phyloP scores from a whole-genome alignment of 2,329 filamentous ascomycete genomes.

The Neoarthrinium moseri region DNA sequence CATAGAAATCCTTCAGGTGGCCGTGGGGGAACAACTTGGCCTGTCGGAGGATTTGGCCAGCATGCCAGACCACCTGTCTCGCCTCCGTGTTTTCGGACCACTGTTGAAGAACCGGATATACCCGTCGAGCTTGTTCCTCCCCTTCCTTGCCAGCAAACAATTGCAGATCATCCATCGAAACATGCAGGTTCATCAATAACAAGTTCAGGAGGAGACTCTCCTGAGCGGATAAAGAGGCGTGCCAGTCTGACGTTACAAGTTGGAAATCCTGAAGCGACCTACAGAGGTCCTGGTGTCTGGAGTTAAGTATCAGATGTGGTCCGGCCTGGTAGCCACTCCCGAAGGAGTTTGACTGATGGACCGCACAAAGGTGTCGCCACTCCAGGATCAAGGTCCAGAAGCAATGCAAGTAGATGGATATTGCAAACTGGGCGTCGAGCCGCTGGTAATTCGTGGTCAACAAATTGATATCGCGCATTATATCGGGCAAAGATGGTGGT shows the following conservation, averaged over 20 bases:
- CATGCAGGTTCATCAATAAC: slow-evolving; percentile 62
- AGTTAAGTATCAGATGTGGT: slow-evolving; percentile 46
- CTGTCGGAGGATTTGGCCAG: slow-evolving; percentile 63
- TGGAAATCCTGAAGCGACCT: slow-evolving; percentile 53
- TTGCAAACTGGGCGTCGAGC: slow-evolving; percentile 56
- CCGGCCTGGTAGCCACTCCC: slow-evolving; percentile 36
- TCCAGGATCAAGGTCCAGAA: slow-evolving; percentile 67
- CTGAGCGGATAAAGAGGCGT: slow-evolving; percentile 40
- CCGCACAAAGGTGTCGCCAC: slow-evolving; percentile 58
- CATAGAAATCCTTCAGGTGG: slow-evolving; percentile 63
- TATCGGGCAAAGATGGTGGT: slow-evolving; percentile 52
- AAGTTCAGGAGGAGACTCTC: slow-evolving; percentile 51
- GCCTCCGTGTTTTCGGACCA: slow-evolving; percentile 57
- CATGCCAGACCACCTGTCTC: slow-evolving; percentile 64
- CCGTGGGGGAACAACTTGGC: slow-evolving; percentile 53
- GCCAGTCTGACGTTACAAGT: slow-evolving; percentile 39
- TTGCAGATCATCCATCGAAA: slow-evolving; percentile 64
- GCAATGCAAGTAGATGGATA: slow-evolving; percentile 61
- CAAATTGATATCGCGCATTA: slow-evolving; percentile 55
- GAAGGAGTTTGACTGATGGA: slow-evolving; percentile 47
- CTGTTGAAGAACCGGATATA: slow-evolving; percentile 56
- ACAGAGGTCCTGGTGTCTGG: slow-evolving; percentile 62
- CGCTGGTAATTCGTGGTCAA: slow-evolving; percentile 46
- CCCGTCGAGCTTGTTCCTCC: slow-evolving; percentile 60
- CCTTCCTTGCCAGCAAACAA: slow-evolving; percentile 68